Evolutionary conservation across 192 early-diverging fungal species (phyloP).

Genomic region (Coemansia sp.): DNA sequence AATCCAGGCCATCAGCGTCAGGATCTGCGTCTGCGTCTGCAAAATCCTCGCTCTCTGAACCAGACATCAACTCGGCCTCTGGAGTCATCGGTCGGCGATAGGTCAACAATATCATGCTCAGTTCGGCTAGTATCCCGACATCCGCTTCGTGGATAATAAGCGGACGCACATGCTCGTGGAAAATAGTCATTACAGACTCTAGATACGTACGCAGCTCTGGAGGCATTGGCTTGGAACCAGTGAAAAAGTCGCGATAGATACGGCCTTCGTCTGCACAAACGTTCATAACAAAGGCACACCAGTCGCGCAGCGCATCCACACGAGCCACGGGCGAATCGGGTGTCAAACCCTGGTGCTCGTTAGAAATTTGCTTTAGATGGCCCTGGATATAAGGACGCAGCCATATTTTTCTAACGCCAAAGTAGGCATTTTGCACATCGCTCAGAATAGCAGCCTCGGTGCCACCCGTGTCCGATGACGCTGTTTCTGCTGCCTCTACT

Average conservation of each 20-base stretch:
- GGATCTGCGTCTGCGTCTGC: slow-evolving; percentile 7
- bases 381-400: slow-evolving; percentile 67
- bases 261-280: slow-evolving; percentile 83
- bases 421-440: slow-evolving; percentile 79
- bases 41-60: slow-evolving; percentile 9
- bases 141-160: slow-evolving; percentile 83
- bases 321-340: background rate
- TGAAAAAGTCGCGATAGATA: slow-evolving; percentile 80
- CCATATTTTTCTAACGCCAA: slow-evolving; percentile 67
- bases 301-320: slow-evolving; percentile 38
- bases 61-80: background rate
- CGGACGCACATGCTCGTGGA: slow-evolving; percentile 87
- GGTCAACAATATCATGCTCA: slow-evolving; percentile 61
- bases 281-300: slow-evolving; percentile 82
- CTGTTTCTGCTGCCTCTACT: slow-evolving; percentile 17
- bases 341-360: slow-evolving; percentile 21
- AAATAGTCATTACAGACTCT: slow-evolving; percentile 69
- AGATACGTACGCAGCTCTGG: slow-evolving; percentile 66
- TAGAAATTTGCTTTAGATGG: slow-evolving; percentile 59
- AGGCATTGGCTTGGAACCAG: slow-evolving; percentile 49
- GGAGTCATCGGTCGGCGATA: slow-evolving; percentile 16
- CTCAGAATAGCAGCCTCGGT: slow-evolving; percentile 74
- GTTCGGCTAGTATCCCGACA: slow-evolving; percentile 79
- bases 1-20: slow-evolving; percentile 55
- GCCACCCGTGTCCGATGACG: slow-evolving; percentile 2